Evolutionary conservation across 441 rosid genomes (phyloP), one percentile per base, ranked within the genome.

Genomic region (Heliophila coronopifolia): DNA sequence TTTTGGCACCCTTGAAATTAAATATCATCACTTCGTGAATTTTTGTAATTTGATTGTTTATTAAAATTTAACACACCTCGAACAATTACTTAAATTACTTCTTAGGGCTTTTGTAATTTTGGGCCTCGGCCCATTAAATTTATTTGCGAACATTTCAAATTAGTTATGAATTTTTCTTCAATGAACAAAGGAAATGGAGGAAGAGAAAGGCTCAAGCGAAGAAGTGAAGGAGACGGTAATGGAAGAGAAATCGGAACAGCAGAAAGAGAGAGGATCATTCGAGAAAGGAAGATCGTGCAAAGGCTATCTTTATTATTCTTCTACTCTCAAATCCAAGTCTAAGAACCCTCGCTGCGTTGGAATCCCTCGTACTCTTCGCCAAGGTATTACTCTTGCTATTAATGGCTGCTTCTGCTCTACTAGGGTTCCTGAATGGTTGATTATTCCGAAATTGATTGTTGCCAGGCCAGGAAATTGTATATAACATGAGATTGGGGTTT

Each of bases 1-100:
- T 89, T 49, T 77, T 75, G 79, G 79, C 99, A 94, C 66, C 91
- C 86, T 12, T 74, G 58, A 81, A n/a, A n/a, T n/a, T n/a, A n/a
- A n/a, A n/a, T n/a, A 52, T 35, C 50, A 19, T 48, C 22, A 10
- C 37, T 35, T 55, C 41, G 25, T 50, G 54, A 42, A 33, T 26
- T 54, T 50, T 56, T 23, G 23, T 20, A 20, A 50, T 50, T 37
- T 58, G 30, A 28, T 28, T 48, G 28, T 41, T 55, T 16, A 33
- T 57, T 31, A n/a, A n/a, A n/a, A n/a, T 23, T 23, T 18, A 54
- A 17, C 14, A 26, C 9, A 43, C 37, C 17, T 36, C 34, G 34
- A 61, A 61, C 54, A 45, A n/a, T n/a, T n/a, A n/a, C n/a, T n/a
- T n/a, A n/a, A n/a, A n/a, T n/a, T n/a, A n/a, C 6, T 38, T 19